Conservation (phyloP, 2,329 filamentous ascomycete genomes). For the Talaromyces piceae region DNA sequence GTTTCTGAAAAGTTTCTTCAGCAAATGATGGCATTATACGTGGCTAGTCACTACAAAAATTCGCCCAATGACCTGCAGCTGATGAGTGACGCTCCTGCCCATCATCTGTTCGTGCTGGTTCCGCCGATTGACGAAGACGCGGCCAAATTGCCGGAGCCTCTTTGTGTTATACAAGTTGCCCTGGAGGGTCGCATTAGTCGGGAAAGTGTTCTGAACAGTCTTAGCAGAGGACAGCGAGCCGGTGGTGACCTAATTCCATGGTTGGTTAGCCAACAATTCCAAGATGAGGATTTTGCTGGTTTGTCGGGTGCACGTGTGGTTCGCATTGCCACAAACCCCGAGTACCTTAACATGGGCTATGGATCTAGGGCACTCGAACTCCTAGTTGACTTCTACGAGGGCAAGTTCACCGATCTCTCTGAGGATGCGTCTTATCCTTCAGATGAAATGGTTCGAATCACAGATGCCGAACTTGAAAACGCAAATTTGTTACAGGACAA, state of each 20-base stretch:
- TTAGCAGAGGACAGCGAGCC: constrained; percentile 81
- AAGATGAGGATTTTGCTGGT: constrained; percentile 91
- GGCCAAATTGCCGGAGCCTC: constrained; percentile 76
- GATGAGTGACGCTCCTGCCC: constrained; percentile 94
- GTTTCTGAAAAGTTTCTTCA: constrained; percentile 96
- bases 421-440: constrained; percentile 53
- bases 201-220: constrained; percentile 80
- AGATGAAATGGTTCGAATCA: constrained; percentile 66
- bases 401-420: constrained; percentile 76
- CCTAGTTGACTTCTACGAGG: constrained; percentile 86
- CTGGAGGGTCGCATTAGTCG: constrained; percentile 92
- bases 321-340: constrained; percentile 91
- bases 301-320: constrained; percentile 89
- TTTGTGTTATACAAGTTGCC: constrained; percentile 90
- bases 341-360: constrained; percentile 89
- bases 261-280: constrained; percentile 96
- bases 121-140: constrained; percentile 72
- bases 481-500: constrained; percentile 75
- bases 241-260: constrained; percentile 93
- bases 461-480: constrained; percentile 71
- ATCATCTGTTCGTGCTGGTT: constrained; percentile 91
- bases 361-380: constrained; percentile 82
- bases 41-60: constrained; percentile 97
- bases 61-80: constrained; percentile 96
- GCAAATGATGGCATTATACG: constrained; percentile 96